phyloP scores from a whole-genome alignment of 495 filamentous ascomycete species.

The Penicillium alfredii region DNA sequence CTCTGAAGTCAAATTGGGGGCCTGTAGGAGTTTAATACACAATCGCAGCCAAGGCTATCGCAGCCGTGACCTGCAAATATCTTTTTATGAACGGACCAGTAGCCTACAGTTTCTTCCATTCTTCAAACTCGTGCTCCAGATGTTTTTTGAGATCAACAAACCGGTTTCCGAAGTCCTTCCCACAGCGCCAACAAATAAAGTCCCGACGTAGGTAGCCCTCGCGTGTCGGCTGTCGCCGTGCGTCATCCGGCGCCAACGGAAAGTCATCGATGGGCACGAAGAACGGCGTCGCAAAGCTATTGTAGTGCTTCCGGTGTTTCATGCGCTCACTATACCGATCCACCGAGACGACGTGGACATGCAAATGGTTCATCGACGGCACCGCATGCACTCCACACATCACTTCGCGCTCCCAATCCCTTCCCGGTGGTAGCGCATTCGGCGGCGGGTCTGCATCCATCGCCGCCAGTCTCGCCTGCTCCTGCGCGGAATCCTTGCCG shows the following conservation, averaged over 20 bases:
- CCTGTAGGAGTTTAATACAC: conserved; percentile 4
- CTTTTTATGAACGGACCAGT: neutral
- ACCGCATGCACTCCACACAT: conserved; percentile 74
- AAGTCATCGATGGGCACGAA: conserved; percentile 77
- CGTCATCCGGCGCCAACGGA: conserved; percentile 60
- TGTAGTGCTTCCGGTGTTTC: conserved; percentile 85
- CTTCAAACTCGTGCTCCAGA: conserved; percentile 71
- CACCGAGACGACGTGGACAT: conserved; percentile 76
- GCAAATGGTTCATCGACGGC: conserved; percentile 89
- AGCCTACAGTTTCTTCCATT: conserved; percentile 65
- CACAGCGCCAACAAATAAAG: conserved; percentile 83
- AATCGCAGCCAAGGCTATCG: conserved; percentile 11
- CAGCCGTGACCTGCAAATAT: conserved; percentile 9
- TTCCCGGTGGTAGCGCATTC: conserved; percentile 55
- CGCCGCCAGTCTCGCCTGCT: conserved; percentile 50
- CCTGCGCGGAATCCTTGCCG: conserved; percentile 56
- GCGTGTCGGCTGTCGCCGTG: conserved; percentile 46
- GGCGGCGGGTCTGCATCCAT: conserved; percentile 40
- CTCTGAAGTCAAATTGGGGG: conserved; percentile 3
- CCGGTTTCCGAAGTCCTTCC: conserved; percentile 60
- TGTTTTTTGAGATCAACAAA: conserved; percentile 75
- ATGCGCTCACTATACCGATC: conserved; percentile 66
- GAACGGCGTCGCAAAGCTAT: conserved; percentile 84
- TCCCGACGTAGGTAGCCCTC: conserved; percentile 55
- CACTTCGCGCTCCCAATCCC: conserved; percentile 76